Conservation (phyloP, 805 yeast species). For the Barnettozyma salicaria region DNA sequence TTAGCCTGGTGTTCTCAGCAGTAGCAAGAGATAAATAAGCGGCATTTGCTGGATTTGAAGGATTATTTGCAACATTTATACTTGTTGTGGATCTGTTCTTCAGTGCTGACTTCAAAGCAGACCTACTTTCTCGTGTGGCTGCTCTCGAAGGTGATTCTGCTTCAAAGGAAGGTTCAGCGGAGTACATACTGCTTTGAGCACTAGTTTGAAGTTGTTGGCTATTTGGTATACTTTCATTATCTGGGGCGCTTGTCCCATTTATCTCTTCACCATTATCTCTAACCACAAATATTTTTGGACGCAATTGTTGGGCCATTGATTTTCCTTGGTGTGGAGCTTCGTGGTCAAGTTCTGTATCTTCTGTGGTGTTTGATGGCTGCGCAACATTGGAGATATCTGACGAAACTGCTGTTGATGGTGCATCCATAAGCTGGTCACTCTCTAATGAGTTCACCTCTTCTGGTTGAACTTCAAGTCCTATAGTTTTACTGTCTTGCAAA, state of each 20-base stretch:
- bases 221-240: background rate
- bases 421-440: slow-evolving; percentile 16
- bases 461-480: no score
- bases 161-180: slow-evolving; percentile 7
- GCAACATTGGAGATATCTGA: slow-evolving; percentile 14
- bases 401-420: slow-evolving; percentile 26
- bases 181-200: slow-evolving; percentile 11
- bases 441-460: background rate
- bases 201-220: slow-evolving; percentile 2
- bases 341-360: slow-evolving; percentile 14
- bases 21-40: slow-evolving; percentile 67
- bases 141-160: slow-evolving; percentile 31
- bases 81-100: slow-evolving; percentile 27
- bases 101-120: slow-evolving; percentile 43
- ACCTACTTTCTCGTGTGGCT: slow-evolving; percentile 21
- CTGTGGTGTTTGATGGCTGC: slow-evolving; percentile 21
- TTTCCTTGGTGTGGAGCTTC: background rate
- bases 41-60: slow-evolving; percentile 42
- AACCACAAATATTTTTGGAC: slow-evolving; percentile 31
- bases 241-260: no score
- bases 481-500: no score
- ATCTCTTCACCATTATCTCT: slow-evolving; percentile 1
- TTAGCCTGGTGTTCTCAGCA: slow-evolving; percentile 72
- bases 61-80: slow-evolving; percentile 18
- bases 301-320: slow-evolving; percentile 42